phyloP scores from a whole-genome alignment of 2,329 filamentous ascomycete genomes.

The Microcyclospora pomicola region DNA sequence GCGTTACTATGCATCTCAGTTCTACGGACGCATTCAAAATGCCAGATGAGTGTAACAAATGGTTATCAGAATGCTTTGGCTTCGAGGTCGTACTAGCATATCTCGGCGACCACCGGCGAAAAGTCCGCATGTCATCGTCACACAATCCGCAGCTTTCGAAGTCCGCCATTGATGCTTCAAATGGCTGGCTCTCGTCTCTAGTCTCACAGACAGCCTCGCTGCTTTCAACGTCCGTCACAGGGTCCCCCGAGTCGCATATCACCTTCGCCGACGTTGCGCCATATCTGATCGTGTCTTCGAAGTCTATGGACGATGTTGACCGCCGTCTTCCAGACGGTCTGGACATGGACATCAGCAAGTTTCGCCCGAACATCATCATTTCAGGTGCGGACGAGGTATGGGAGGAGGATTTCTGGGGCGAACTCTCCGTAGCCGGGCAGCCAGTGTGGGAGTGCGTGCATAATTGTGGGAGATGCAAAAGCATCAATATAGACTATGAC shows the following conservation, averaged over 20 bases:
- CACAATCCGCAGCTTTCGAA: slow-evolving; percentile 4
- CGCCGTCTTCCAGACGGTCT: slow-evolving; percentile 22
- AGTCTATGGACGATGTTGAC: slow-evolving; percentile 55
- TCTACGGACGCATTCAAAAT: slow-evolving; percentile 31
- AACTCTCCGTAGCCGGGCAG: slow-evolving; percentile 20
- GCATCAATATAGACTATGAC: slow-evolving; percentile 34
- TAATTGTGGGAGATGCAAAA: slow-evolving; percentile 34
- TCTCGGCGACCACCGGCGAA: slow-evolving; percentile 28
- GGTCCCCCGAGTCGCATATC: slow-evolving; percentile 27
- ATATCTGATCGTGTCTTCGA: slow-evolving; percentile 56
- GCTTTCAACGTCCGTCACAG: slow-evolving; percentile 1
- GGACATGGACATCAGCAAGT: slow-evolving; percentile 33
- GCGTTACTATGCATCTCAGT: slow-evolving; percentile 32
- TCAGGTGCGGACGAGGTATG: slow-evolving; percentile 26
- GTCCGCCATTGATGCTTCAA: neutral
- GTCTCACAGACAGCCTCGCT: slow-evolving; percentile 9
- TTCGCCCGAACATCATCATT: slow-evolving; percentile 34
- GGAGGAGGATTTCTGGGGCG: slow-evolving; percentile 35
- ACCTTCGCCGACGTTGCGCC: slow-evolving; percentile 64
- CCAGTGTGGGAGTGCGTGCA: slow-evolving; percentile 26
- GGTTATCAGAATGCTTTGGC: slow-evolving; percentile 33
- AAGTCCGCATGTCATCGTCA: slow-evolving; percentile 25
- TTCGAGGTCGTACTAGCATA: slow-evolving; percentile 30
- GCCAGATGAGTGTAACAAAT: slow-evolving; percentile 27
- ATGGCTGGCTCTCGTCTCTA: slow-evolving; percentile 22